phyloP scores from a whole-genome alignment of 2,329 filamentous ascomycete genomes.

The Cytospora leucostoma region DNA sequence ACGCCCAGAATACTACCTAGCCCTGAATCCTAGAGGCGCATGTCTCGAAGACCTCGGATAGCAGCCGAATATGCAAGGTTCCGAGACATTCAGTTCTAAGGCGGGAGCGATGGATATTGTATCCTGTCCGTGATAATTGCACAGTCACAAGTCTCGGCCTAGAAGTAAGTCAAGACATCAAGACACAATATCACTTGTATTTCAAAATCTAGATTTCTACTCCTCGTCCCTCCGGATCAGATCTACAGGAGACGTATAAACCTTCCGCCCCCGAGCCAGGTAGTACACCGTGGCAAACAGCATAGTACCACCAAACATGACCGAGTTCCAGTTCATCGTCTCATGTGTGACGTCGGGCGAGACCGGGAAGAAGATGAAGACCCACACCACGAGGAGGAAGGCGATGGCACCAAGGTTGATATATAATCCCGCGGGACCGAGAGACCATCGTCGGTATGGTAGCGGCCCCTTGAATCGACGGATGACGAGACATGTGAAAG shows the following conservation, averaged over 20 bases:
- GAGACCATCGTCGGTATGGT: constrained; percentile 42
- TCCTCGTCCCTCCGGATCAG: constrained; percentile 29
- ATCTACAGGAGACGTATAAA: constrained; percentile 31
- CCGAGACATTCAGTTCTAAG: neutral
- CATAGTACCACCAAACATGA: constrained; percentile 45
- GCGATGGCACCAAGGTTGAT: constrained; percentile 46
- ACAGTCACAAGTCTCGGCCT: no score
- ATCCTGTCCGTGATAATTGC: neutral
- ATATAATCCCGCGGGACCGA: constrained; percentile 45
- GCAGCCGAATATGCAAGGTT: neutral
- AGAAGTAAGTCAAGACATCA: no score
- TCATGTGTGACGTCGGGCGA: constrained; percentile 38
- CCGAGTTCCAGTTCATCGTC: constrained; percentile 54
- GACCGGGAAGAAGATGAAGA: constrained; percentile 52
- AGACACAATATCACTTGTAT: neutral
- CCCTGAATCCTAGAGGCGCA: neutral
- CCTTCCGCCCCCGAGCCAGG: constrained; percentile 33
- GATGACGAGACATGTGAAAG: constrained; percentile 46
- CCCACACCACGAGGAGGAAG: constrained; percentile 48
- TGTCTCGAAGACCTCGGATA: neutral
- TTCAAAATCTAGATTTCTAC: neutral
- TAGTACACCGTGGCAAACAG: constrained; percentile 44
- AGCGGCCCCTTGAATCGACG: constrained; percentile 44
- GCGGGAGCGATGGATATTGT: neutral
- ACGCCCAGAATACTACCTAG: neutral